These are phyloP conservation scores for Rhizopogon rudus DNA, from an alignment of 768 basidiomycete genomes.

Conservation along the genomic window DNA sequence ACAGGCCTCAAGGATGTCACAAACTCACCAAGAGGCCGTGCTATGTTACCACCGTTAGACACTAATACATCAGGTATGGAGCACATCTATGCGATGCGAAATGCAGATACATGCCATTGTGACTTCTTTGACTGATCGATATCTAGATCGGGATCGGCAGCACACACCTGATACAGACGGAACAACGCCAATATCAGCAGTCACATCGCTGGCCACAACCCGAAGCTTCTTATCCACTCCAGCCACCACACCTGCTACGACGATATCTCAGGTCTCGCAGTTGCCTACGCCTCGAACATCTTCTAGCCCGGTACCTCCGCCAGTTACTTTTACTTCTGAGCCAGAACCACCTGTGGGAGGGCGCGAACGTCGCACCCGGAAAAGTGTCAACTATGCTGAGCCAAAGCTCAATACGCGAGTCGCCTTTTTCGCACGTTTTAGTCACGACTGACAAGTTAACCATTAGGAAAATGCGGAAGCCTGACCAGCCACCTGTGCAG, in stretches of 20 bases:
- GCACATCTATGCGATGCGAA: background rate
- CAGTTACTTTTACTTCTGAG: conserved; percentile 29
- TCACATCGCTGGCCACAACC: conserved; percentile 28
- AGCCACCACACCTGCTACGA: conserved; percentile 35
- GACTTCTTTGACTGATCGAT: conserved; percentile 11
- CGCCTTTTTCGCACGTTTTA: background rate
- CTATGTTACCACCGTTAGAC: conserved; percentile 31
- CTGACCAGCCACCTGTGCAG: conserved; percentile 46
- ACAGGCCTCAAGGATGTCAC: conserved; percentile 57
- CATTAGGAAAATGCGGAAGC: conserved; percentile 84
- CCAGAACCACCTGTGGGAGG: conserved; percentile 25
- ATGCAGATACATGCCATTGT: background rate
- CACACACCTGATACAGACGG: conserved; percentile 31
- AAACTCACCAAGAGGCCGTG: conserved; percentile 43
- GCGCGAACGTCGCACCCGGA: conserved; percentile 56
- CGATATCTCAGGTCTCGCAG: conserved; percentile 26
- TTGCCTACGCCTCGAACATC: conserved; percentile 50
- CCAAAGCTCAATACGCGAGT: conserved; percentile 86
- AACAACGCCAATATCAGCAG: conserved; percentile 29
- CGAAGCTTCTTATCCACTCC: conserved; percentile 40
- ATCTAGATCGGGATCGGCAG: conserved; percentile 32
- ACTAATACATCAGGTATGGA: conserved; percentile 32
- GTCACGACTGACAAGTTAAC: conserved; percentile 5
- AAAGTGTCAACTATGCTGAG: conserved; percentile 83
- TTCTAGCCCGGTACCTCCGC: conserved; percentile 35